Evolutionary conservation across 2,329 filamentous ascomycete genomes (phyloP), one percentile per base, ranked within the genome.

Genomic region (Parastagonospora avenae): DNA sequence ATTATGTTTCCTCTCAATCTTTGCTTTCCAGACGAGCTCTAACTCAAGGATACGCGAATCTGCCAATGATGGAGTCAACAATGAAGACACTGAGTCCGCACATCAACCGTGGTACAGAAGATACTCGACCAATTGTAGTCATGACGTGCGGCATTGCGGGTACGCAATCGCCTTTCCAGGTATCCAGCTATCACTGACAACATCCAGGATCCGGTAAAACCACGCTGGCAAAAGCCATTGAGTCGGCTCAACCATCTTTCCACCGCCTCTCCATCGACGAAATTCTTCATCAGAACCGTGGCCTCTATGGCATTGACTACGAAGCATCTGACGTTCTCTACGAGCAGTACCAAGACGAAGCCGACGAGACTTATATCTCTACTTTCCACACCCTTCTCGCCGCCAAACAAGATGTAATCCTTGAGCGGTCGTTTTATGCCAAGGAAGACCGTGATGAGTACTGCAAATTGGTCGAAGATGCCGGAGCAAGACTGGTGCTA

Each of bases 271-370:
- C 55, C 12, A 49, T 51, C 19, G 55, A 59, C 36, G 27, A 44
- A 8, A 56, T 54, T 27, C 41, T 56, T 36, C 33, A 37, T 27
- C 14, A 35, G 14, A 33, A 46, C 5, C 53, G 52, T 14, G 55
- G 53, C 31, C 39, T 56, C 11, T 54, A 56, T n/a, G 50, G 50
- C 15, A 29, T 48, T 10, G 53, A 59, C 40, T 59, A 56, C 41
- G 40, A 48, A 10, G 48, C 48, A 2, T 54, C 50, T 1, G 0
- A 16, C 2, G 19, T 42, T 12, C 30, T 53, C 1, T 59, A 59
- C 11, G 40, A 37, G 1, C 29, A 52, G 12, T 54, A 54, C 24
- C 38, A 40, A 10, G n/a, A 36, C 2, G 48, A 59, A 51, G 50
- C 45, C 2, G 50, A 54, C 28, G 9, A 11, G 1, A 42, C 42